Evolutionary conservation across 1,284 basidiomycete genomes (phyloP).

Genomic region (Sanghuangporus weigelae): DNA sequence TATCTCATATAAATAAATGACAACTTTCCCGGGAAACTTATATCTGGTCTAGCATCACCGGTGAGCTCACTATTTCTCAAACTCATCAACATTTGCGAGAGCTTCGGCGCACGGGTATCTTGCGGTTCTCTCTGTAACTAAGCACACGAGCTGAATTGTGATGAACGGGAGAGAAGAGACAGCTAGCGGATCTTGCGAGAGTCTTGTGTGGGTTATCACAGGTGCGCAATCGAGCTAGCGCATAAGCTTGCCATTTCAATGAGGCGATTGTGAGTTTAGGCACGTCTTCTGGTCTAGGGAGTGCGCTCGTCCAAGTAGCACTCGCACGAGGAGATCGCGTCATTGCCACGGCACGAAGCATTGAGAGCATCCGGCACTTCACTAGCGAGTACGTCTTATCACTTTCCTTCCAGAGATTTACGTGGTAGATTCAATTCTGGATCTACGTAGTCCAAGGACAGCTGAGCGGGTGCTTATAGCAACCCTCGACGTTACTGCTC

Average conservation of each 20-base stretch:
- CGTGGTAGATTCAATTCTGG: neutral
- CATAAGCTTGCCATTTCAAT: neutral
- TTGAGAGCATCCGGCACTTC: constrained; percentile 29
- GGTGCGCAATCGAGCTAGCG: neutral
- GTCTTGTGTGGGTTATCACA: neutral
- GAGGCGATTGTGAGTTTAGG: constrained; percentile 29
- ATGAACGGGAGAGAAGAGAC: neutral
- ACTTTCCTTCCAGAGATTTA: too few relatives aligned
- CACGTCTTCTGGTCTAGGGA: constrained; percentile 56
- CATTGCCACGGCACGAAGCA: constrained; percentile 36
- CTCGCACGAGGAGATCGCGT: constrained; percentile 48
- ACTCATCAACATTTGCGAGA: too few relatives aligned
- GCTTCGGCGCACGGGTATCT: too few relatives aligned
- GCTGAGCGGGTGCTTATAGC: constrained; percentile 21
- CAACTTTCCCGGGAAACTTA: too few relatives aligned
- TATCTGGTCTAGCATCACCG: too few relatives aligned
- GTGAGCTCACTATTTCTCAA: too few relatives aligned
- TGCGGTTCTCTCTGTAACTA: neutral
- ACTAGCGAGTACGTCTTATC: neutral
- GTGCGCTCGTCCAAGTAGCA: constrained; percentile 41
- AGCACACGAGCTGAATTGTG: neutral
- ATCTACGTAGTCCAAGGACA: neutral
- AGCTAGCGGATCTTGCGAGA: neutral
- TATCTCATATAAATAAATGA: too few relatives aligned
- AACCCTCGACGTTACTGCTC: constrained; percentile 34